Base-by-base conservation (phyloP, 106 monocot species). In the Acorus gramineus region DNA sequence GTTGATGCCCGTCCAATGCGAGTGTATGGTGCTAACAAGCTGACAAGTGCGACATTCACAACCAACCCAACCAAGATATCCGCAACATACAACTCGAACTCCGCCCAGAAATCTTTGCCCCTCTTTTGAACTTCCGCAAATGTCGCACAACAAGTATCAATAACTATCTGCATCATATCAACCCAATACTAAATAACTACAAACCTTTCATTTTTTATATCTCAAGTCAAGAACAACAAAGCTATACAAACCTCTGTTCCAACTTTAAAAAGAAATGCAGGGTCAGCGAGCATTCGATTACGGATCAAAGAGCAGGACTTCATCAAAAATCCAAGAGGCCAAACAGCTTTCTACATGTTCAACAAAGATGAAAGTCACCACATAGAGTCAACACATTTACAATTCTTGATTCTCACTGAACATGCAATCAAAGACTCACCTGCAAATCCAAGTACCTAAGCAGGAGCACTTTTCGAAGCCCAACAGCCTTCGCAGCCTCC, bases 111-210 rank as follows among this genome's bases (percentile, higher is more conserved):
- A 75, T 87, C 87, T 45, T 87, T 77, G 8, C 92, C 92, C 69
- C 92, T 87, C 79, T 85, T 92, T 60, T 87, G 87, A 68, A 92
- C 68, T 71, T 92, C 92, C 2, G 87, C 92, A 70, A 87, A 82
- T 7, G 92, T 92, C 2, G 87, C 92, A 71, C 92, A 92, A 62
- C 87, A 84, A 13, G 92, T 77, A 68, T 92, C 92, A 50, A 92
- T 92, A 61, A 87, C 78, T 63, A 92, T 69, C 92, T 92, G 65
- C 60, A 74, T 28, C 28, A 28, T 28, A 28, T 28, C 28, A 54
- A 57, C 13, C 8, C 6, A 52, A 61, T 52, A 53, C n/a, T 28
- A 1, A 42, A 46, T 42, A 74, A 52, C 8, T 12, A 12, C 3
- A 3, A 48, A 56, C 2, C 55, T 48, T 46, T 63, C 2, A 14